Base-by-base conservation (phyloP, 164 flowering plant genomes). In the Sextonia rubra region DNA sequence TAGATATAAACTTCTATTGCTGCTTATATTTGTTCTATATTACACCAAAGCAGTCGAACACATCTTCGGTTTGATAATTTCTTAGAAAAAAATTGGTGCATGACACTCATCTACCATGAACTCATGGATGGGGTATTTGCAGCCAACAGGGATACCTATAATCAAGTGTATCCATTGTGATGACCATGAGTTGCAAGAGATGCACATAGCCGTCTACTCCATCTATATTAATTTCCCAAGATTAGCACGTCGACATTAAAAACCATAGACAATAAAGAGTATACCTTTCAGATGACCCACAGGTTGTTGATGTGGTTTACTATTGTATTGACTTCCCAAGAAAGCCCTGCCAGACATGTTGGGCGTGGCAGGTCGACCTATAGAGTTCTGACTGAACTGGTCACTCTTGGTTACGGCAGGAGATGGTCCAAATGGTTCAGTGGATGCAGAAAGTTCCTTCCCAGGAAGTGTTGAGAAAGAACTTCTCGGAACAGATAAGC, bases 261-360 rank as follows among this genome's bases (percentile, higher is more conserved):
- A 26, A 12, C 17, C 14, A 62, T 64, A 12, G 12, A 64, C 32
- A 12, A 37, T 71, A 26, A 48, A 62, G 12, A 12, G 44, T 11
- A 24, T 80, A 91, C 99, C 97, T 88, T 87, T 93, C 70, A 86
- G 97, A 82, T 91, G 96, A 61, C 89, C 91, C 55, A 73, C 71
- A 65, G 73, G 75, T 71, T 78, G 88, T 64, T 89, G 98, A 83
- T 90, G 87, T 25, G 72, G 69, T 80, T 88, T 88, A 78, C 77
- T 75, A 74, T 72, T 75, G 71, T 87, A 69, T 74, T 88, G 92
- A 80, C 78, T 86, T 68, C 72, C 82, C 49, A 81, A 69, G 60
- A 83, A 75, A 27, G 92, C 60, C 74, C 87, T 86, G 77, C 75
- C 73, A 22, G 88, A 52, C 48, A 79, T 61, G 64, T 72, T 75